Evolutionary conservation across 306 rosid species (phyloP), one percentile per base, ranked within the genome.

Genomic region (Abrus precatorius): DNA sequence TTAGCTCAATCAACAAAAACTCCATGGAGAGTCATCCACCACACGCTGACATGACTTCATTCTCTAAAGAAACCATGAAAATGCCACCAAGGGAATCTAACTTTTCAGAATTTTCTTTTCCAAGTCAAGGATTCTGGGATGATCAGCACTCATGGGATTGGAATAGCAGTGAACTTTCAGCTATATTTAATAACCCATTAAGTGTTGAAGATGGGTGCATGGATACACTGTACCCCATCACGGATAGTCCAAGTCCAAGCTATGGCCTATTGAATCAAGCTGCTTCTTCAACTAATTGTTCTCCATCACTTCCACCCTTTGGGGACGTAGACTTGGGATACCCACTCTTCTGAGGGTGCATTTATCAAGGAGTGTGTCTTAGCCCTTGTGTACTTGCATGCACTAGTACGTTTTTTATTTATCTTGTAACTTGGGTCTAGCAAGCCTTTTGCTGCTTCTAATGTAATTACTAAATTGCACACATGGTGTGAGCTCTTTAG

Each of bases 251-350:
- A 11, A 86, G 76, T 63, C 45, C 89, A 43, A 80, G 86, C 75
- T 80, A 78, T 76, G 91, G 87, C 6, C 28, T 84, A 69, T 78
- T 82, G 83, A 73, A 84, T 78, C 74, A 84, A 29, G 59, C 81
- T 76, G 44, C 85, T 80, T 84, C 90, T 81, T 83, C 98, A 38
- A 59, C 83, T 14, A 82, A 78, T 59, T 88, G 86, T 80, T 88
- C 86, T 72, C 86, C 93, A 36, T 85, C 92, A 60, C 61, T 86
- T 81, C 84, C 92, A 85, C 77, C 88, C 67, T 80, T 87, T 83
- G 97, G 95, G 65, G 97, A 91, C 65, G 93, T 93, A 80, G 97
- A 90, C 80, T 82, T 88, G 75, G 98, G 95, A 33, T 88, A 87
- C 52, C 88, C 92, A 41, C 89, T 84, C 70, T 88, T 85, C 79